A percentile compares a stretch with the other conserved stretches of the same genome.
These are phyloP conservation scores for Ceratocystiopsis minuta DNA, from an alignment of 2,329 filamentous ascomycete species.

Conservation along the genomic window DNA sequence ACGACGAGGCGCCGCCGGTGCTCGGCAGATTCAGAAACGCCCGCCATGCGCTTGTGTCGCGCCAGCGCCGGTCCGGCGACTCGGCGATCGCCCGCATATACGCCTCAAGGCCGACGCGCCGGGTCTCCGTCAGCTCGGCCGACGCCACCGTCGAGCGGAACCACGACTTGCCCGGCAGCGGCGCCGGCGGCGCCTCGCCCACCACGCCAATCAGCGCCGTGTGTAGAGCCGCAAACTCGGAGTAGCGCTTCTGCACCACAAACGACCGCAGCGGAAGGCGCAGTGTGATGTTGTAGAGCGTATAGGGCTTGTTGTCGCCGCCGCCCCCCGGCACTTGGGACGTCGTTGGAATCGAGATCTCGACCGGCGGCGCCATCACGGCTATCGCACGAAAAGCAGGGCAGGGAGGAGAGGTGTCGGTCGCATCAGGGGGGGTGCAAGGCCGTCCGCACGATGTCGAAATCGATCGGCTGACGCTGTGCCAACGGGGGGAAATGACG, in stretches of 20 bases:
- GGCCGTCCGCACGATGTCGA: too few species aligned
- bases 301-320: constrained; percentile 42
- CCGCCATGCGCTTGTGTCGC: constrained; percentile 54
- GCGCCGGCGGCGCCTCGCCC: constrained; percentile 43
- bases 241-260: constrained; percentile 66
- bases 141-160: constrained; percentile 54
- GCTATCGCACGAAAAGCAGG: not conserved
- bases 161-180: constrained; percentile 60
- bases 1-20: constrained; percentile 12
- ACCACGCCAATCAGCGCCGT: constrained; percentile 39
- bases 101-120: constrained; percentile 48
- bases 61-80: constrained; percentile 57
- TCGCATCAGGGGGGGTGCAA: not conserved
- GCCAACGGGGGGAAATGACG: too few species aligned
- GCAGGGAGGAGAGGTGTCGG: not conserved
- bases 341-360: constrained; percentile 51
- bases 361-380: constrained; percentile 43
- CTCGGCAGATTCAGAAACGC: constrained; percentile 52
- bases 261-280: constrained; percentile 60
- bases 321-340: constrained; percentile 31
- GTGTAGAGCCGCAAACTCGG: constrained; percentile 56
- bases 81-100: constrained; percentile 59
- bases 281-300: constrained; percentile 61
- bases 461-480: too few species aligned
- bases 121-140: constrained; percentile 49